These are phyloP conservation scores for Neurospora sp. DNA, from an alignment of 495 filamentous ascomycete species.

Conservation along the genomic window DNA sequence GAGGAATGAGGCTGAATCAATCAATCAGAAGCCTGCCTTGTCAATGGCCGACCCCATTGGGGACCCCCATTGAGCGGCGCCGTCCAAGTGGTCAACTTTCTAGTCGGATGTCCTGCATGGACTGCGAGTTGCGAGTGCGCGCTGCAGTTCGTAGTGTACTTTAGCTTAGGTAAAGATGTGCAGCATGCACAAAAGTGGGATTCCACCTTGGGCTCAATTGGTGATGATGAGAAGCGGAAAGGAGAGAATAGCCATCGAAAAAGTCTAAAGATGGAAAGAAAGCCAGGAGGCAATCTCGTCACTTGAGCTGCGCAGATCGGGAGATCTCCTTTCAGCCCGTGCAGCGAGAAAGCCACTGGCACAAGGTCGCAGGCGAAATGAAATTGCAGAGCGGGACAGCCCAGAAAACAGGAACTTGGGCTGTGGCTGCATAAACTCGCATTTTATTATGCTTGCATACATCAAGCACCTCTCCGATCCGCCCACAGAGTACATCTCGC, in stretches of 20 bases:
- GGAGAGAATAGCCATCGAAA: not conserved
- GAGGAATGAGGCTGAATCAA: conserved; percentile 26
- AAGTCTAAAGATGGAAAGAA: not conserved
- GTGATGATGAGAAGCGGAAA: not conserved
- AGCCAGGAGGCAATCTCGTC: not conserved
- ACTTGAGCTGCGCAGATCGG: not conserved
- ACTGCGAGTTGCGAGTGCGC: not conserved
- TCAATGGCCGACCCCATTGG: conserved; percentile 4
- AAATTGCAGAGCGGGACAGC: not conserved
- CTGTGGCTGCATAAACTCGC: not conserved
- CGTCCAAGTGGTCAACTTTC: not conserved
- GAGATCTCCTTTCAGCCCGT: not conserved
- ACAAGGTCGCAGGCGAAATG: not conserved
- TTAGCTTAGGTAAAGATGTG: not conserved
- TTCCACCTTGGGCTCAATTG: not conserved
- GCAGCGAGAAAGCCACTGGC: not conserved
- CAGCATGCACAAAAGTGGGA: not conserved
- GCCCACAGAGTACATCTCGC: not conserved
- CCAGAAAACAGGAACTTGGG: not conserved
- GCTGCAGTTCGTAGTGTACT: not conserved
- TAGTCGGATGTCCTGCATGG: not conserved
- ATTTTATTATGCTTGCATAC: conserved; percentile 3
- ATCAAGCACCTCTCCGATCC: conserved; percentile 3
- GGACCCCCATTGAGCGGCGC: not conserved
- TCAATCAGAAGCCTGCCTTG: conserved; percentile 10